Conservation (phyloP, 2,329 filamentous ascomycete species). For the Aspergillus fijiensis region DNA sequence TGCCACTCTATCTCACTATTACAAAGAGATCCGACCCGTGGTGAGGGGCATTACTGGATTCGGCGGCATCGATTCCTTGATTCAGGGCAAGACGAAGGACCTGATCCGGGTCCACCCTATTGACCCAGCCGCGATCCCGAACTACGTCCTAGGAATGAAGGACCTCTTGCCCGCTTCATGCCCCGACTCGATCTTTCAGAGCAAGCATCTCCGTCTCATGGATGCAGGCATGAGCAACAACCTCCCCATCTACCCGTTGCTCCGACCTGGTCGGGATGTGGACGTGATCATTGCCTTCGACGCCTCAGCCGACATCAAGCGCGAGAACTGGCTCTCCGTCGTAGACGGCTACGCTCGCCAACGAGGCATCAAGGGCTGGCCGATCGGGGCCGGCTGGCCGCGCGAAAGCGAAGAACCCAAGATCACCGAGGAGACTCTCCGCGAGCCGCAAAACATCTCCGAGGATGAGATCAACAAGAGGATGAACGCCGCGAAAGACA, state of each 20-base stretch:
- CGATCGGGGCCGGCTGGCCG: constrained; percentile 92
- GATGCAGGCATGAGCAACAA: constrained; percentile 99
- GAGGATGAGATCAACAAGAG: constrained; percentile 62
- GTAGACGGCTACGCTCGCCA: constrained; percentile 90
- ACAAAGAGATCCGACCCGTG: constrained; percentile 85
- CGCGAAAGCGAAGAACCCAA: constrained; percentile 58
- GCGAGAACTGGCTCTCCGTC: constrained; percentile 92
- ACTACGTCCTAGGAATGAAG: constrained; percentile 81
- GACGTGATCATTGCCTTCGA: constrained; percentile 93
- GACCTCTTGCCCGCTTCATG: constrained; percentile 70
- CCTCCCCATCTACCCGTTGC: constrained; percentile 88
- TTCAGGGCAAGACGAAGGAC: constrained; percentile 78
- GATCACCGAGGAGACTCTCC: constrained; percentile 64
- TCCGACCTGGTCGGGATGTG: constrained; percentile 82
- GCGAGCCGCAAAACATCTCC: constrained; percentile 63
- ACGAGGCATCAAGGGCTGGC: constrained; percentile 90
- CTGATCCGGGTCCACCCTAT: constrained; percentile 92
- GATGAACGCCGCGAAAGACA: constrained; percentile 58
- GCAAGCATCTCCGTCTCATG: constrained; percentile 78
- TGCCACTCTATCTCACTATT: constrained; percentile 92
- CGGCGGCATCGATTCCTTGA: constrained; percentile 73
- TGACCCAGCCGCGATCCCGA: constrained; percentile 85
- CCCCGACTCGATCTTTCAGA: constrained; percentile 72
- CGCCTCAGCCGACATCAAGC: constrained; percentile 86
- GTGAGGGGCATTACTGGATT: constrained; percentile 74